Base-by-base conservation (phyloP, 2,329 filamentous ascomycete species). In the Seiridium cupressi region DNA sequence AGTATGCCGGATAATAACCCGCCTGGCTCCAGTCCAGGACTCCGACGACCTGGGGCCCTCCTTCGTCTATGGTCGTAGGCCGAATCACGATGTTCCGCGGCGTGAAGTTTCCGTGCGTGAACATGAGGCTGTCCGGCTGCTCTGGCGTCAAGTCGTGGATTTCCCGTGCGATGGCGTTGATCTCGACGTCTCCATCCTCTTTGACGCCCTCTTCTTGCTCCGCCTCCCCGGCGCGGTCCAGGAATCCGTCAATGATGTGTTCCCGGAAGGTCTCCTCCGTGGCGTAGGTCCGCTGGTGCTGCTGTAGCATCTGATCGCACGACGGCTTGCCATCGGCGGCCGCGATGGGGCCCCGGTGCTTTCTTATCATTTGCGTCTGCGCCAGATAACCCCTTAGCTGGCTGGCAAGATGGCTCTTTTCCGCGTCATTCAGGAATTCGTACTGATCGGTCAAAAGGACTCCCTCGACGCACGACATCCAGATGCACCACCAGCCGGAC, bases 1-100 rank as follows among this genome's bases (percentile, higher is more conserved):
- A 51, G n/a, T 51, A 51, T 34, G n/a, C 49, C 5, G 49, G 49
- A 35, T 51, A 51, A 35, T 51, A 51, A 6, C 49, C 49, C 9
- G 49, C 49, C 49, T 51, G 49, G 32, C 49, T 51, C 49, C 49
- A 51, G 49, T 51, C 49, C 18, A 51, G 31, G 9, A 51, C 34
- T 9, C 49, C 49, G 31, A 32, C 49, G n/a, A 31, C 32, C 31
- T 48, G 8, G 11, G 11, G 32, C n/a, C 49, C 18, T 36, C 26
- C 11, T 6, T 31, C 7, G 38, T 42, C 38, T 13, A 42, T 2
- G 7, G 38, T 7, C 38, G 7, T 42, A 8, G 38, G 38, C 38
- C 7, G 7, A 42, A 51, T 31, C 18, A 34, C 9, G 5, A 51
- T n/a, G 31, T 51, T 51, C 49, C 49, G 18, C n/a, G 49, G 49